Evolutionary conservation across 2,329 filamentous ascomycete species (phyloP).

Genomic region (Hymenoscyphus albidus): DNA sequence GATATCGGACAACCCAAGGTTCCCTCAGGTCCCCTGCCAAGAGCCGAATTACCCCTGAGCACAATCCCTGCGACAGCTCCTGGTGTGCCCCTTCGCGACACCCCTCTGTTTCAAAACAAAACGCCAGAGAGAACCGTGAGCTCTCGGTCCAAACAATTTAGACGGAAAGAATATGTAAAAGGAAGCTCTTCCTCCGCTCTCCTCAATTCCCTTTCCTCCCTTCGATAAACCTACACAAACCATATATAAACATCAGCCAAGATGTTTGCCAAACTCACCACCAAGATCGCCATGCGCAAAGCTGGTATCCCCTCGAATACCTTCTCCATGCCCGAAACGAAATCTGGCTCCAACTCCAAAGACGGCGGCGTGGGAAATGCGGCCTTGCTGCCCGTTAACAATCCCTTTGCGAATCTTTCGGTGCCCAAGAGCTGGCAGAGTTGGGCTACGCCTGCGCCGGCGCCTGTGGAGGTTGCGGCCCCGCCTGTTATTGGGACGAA

Average conservation of each 20-base stretch:
- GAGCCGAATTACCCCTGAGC: not conserved
- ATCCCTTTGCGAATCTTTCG: constrained; percentile 30
- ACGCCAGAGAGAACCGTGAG: constrained; percentile 6
- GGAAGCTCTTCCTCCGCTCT: not conserved
- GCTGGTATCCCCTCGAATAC: constrained; percentile 30
- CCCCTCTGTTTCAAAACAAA: constrained; percentile 14
- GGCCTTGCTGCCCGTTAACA: constrained; percentile 23
- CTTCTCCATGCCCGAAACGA: constrained; percentile 19
- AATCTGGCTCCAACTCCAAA: constrained; percentile 14
- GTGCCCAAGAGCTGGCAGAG: constrained; percentile 30
- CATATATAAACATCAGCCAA: not conserved
- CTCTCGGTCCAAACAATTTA: not conserved
- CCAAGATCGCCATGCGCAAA: constrained; percentile 34
- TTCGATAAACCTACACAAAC: not conserved
- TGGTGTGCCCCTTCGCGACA: constrained; percentile 7
- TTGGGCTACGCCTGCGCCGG: constrained; percentile 31
- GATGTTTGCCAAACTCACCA: constrained; percentile 34
- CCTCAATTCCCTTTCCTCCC: not conserved
- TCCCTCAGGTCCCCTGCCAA: not conserved
- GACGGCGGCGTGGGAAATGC: constrained; percentile 12
- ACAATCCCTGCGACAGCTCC: constrained; percentile 3
- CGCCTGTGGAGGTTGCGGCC: constrained; percentile 27
- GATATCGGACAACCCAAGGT: not conserved
- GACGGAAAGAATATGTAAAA: not conserved
- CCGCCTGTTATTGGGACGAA: constrained; percentile 25